Evolutionary conservation across 257 asterid genomes (phyloP), one percentile per base, ranked within the genome.

Genomic region (Ilex asprella): DNA sequence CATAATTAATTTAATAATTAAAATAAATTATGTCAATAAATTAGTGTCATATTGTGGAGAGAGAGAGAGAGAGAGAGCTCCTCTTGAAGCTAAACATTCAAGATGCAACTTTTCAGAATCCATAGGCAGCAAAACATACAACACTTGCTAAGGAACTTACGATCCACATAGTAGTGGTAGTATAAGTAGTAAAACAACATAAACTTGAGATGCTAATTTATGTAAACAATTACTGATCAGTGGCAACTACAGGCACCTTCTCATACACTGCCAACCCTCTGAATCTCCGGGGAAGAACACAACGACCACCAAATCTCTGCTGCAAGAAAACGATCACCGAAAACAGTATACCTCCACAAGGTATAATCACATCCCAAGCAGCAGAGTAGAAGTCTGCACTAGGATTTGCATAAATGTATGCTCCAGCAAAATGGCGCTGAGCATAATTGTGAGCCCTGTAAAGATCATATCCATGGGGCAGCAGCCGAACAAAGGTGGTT

Each of bases 381-480:
- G 82, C 79, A 10, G 91, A 84, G 84, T 82, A 89, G 27, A 84
- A 76, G 47, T 81, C 95, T 2, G 82, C 84, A 0, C 64, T 63
- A 10, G 75, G 95, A 64, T 82, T 75, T 2, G 88, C 95, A 31
- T 86, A 89, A 35, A 82, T 70, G 69, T 82, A 82, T 0, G 88
- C 76, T 39, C 78, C 78, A 39, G 73, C 61, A 10, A 71, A 68
- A 41, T 57, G 70, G 15, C 6, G 43, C 30, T 29, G 21, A 1
- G 75, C 67, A 9, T 70, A 81, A 55, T 39, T 70, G 31, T 65
- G 88, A 16, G 62, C 65, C 62, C 95, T 69, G 47, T 84, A 86
- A 69, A 80, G 84, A 78, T 89, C 79, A 56, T 89, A 86, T 5
- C 78, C 90, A 55, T 89, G 97, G 0, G 96, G 95, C 43, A 76